These are phyloP conservation scores for Mycena galopus DNA, from an alignment of 768 basidiomycete genomes.

Conservation along the genomic window DNA sequence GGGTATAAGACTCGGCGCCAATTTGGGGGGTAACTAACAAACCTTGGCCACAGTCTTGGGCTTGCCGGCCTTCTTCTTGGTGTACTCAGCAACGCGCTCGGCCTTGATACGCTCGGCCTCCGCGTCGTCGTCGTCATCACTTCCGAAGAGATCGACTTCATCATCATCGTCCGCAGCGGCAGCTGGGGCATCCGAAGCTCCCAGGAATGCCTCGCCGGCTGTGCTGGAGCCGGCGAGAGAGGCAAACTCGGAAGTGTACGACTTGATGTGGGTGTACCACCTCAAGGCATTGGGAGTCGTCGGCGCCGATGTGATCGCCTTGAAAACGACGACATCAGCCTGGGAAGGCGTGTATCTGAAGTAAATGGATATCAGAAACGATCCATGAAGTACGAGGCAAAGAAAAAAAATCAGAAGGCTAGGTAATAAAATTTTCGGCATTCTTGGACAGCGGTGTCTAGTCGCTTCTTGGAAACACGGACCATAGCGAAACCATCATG, in stretches of 20 bases:
- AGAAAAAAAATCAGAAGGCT: conserved; percentile 31
- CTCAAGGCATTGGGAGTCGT: conserved; percentile 81
- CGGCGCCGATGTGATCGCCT: conserved; percentile 77
- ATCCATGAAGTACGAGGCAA: conserved; percentile 28
- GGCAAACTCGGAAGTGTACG: conserved; percentile 82
- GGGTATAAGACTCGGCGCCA: conserved; percentile 20
- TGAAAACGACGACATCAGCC: conserved; percentile 94
- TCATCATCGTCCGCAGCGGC: conserved; percentile 77
- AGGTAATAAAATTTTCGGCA: conserved; percentile 75
- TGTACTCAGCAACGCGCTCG: conserved; percentile 93
- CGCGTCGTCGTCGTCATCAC: conserved; percentile 84
- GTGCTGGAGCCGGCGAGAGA: conserved; percentile 88
- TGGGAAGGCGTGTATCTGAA: conserved; percentile 91
- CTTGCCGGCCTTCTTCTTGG: conserved; percentile 93
- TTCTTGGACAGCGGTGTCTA: conserved; percentile 87
- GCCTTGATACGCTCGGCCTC: conserved; percentile 91
- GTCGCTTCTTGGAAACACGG: conserved; percentile 97
- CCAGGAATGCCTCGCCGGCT: conserved; percentile 81
- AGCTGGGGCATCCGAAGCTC: conserved; percentile 56
- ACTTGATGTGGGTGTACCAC: conserved; percentile 96
- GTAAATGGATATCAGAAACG: conserved; percentile 32
- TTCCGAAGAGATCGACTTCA: conserved; percentile 89
- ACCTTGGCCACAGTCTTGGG: conserved; percentile 92
- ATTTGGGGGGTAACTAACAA: conserved; percentile 35
- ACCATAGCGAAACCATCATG: conserved; percentile 90